Evolutionary conservation across 2,329 filamentous ascomycete genomes (phyloP), one percentile per base, ranked within the genome.

Genomic region (Talaromyces sp.): DNA sequence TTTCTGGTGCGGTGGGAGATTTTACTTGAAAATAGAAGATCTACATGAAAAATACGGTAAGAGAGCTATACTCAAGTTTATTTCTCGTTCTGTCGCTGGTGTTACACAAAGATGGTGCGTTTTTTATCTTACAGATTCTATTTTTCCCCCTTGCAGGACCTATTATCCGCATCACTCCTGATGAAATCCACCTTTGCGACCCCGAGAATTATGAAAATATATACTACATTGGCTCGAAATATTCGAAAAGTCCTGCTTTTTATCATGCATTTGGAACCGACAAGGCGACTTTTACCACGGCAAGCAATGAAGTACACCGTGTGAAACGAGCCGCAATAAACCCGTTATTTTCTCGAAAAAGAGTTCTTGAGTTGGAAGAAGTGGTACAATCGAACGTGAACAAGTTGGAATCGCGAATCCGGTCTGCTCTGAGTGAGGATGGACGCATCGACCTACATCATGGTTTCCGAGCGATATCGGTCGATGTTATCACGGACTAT

Each of bases 401-500:
- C 25, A 67, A 66, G 49, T 60, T 74, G 7, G 65, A 66, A 10
- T 33, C 44, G 4, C 67, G 67, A 11, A 67, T 73, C 59, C 57
- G 58, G 5, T 57, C 62, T 30, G 65, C 64, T 17, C 62, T 68
- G 19, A 59, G 60, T 22, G 59, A 62, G 1, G 58, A 58, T 3
- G 65, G 63, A 10, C 36, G 49, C 3, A 64, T 70, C 36, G 62
- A 68, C 33, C 60, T 72, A 10, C 68, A 68, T 33, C 54, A 67
- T 15, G 68, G 59, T 15, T 71, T 71, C 57, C 68, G 66, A 13
- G 68, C 66, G 9, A 61, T 72, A 13, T 67, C 69, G 1, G 66
- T 69, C 27, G 71, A 73, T 49, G 67, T 72, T 11, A 67, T 72
- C 30, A 70, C 68, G 36, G 64, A 73, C 33, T 72, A 74, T 63